These are phyloP conservation scores for Thielaviopsis punctulata DNA, from an alignment of 2,329 filamentous ascomycete species.

Conservation along the genomic window DNA sequence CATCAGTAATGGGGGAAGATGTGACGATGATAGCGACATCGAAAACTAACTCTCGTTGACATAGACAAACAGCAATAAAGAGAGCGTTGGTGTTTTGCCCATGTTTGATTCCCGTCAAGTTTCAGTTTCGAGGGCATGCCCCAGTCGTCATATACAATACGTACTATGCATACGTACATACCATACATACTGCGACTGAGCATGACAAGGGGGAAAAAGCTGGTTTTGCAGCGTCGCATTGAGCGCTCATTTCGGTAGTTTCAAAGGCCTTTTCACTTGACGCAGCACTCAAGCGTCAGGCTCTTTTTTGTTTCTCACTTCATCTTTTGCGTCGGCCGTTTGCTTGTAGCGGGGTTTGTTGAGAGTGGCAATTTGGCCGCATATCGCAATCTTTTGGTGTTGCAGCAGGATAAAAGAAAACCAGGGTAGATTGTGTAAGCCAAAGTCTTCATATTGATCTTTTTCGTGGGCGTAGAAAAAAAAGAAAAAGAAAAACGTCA, in stretches of 20 bases:
- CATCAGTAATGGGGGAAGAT: too few species aligned
- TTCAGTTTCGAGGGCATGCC: neutral
- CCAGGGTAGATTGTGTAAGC: neutral
- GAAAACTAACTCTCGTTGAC: too few species aligned
- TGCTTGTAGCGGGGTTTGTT: neutral
- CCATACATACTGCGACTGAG: neutral
- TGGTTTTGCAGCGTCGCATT: neutral
- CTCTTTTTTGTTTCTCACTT: neutral
- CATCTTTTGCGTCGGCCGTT: neutral
- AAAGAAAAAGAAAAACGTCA: too few species aligned
- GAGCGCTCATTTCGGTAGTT: neutral
- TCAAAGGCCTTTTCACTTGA: neutral
- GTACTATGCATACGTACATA: neutral
- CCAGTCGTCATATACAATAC: too few species aligned
- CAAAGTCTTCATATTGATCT: neutral
- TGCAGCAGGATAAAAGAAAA: neutral
- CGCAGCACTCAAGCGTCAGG: neutral
- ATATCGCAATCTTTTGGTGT: neutral
- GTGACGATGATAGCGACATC: too few species aligned
- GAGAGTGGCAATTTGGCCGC: neutral
- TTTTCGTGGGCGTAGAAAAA: too few species aligned
- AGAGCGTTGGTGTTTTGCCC: neutral
- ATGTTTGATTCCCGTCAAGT: neutral
- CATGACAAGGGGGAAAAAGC: neutral
- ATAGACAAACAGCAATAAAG: neutral